Conservation (phyloP, 768 basidiomycete species). For the Amanita polypyramis region DNA sequence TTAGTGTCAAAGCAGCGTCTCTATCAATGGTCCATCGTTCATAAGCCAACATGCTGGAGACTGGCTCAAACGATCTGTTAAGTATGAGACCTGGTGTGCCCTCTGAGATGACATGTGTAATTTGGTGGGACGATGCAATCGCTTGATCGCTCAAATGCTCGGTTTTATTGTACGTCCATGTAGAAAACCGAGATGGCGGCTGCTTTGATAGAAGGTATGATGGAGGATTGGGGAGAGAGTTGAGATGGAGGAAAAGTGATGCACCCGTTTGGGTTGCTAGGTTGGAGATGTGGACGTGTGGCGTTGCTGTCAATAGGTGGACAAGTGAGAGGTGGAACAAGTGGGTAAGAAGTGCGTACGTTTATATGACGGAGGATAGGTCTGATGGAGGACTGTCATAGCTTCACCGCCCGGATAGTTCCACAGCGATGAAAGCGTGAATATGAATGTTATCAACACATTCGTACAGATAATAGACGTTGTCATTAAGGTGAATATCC, state of each 20-base stretch:
- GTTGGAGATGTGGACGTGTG: slow-evolving; percentile 72
- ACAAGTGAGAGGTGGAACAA: background rate
- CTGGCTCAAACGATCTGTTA: slow-evolving; percentile 28
- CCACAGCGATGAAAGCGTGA: slow-evolving; percentile 44
- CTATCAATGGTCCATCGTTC: slow-evolving; percentile 9
- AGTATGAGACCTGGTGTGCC: slow-evolving; percentile 16
- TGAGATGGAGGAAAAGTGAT: slow-evolving; percentile 72
- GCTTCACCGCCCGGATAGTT: slow-evolving; percentile 93
- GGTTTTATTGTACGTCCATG: slow-evolving; percentile 78
- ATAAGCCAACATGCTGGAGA: slow-evolving; percentile 37
- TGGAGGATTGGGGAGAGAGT: slow-evolving; percentile 40
- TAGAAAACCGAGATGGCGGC: slow-evolving; percentile 6
- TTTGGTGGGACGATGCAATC: slow-evolving; percentile 26
- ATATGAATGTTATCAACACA: slow-evolving; percentile 36
- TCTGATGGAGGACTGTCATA: slow-evolving; percentile 47
- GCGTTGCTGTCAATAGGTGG: slow-evolving; percentile 8
- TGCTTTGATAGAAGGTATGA: slow-evolving; percentile 8
- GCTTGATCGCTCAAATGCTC: slow-evolving; percentile 42
- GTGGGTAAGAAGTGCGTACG: background rate
- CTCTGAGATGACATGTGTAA: slow-evolving; percentile 63
- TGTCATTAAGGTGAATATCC: slow-evolving; percentile 33
- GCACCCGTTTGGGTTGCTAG: slow-evolving; percentile 86
- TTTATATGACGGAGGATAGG: slow-evolving; percentile 18
- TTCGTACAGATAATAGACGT: slow-evolving; percentile 45
- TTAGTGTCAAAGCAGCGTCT: background rate